Evolutionary conservation across 2,329 filamentous ascomycete genomes (phyloP), one percentile per base, ranked within the genome.

Genomic region (Arachnomyces sp.): DNA sequence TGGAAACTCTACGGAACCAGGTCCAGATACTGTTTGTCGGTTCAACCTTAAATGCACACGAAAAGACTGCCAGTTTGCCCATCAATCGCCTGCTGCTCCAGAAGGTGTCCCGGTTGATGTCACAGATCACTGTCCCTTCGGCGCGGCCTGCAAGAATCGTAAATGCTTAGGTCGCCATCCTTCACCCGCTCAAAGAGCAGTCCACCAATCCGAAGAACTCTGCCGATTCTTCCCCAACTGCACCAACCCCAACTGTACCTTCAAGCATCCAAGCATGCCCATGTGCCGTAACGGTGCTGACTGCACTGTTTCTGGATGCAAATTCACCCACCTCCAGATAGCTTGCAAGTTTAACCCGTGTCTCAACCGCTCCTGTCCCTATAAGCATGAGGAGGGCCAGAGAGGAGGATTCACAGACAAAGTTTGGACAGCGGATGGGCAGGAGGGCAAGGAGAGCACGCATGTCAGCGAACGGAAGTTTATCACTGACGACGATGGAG

Each of bases 131-230:
- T 98, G 92, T 68, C 76, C 76, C 13, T 96, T 84, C 53, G 90
- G 88, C 14, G 87, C 80, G 2, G 88, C 88, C 7, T 98, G 92
- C 77, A 94, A 92, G 67, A 98, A 96, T 71, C 76, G 79, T 55
- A 96, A 96, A 67, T 98, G 92, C 58, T 84, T 84, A 7, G 89
- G 77, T 20, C 84, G 87, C 43, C 92, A 98, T 62, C 92, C 92
- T 2, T 95, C 89, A 5, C 92, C 92, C 1, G 88, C 90, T 4
- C 76, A 84, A 51, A 85, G 80, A 59, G 68, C 77, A 38, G 79
- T 81, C 17, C 85, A 90, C 59, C 84, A 94, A 65, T 75, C 79
- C 43, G 84, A 92, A 60, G 80, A 84, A 60, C 82, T 93, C 55
- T 94, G 89, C 76, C 86, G 83, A 57, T 94, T 88, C 72, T 94